Percentiles rank a stretch among this genome's conserved stretches.
Conservation (phyloP, 768 basidiomycete species). For the Pholiota conissans region DNA sequence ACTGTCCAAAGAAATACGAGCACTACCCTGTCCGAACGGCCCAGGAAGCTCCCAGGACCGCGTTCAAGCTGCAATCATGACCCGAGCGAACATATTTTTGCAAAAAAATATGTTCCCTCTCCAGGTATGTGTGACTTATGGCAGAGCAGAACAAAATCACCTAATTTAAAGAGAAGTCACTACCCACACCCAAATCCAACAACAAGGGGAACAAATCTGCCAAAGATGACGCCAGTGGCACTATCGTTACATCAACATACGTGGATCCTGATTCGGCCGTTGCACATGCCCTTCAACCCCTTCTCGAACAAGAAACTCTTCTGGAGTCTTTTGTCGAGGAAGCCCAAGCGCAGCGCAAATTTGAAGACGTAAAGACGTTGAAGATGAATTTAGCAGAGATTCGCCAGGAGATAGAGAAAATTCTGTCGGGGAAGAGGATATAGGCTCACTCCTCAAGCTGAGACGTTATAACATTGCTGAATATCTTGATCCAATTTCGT, state of each 20-base stretch:
- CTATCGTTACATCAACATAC: constrained; percentile 17
- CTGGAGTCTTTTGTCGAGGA: constrained; percentile 90
- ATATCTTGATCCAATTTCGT: background rate
- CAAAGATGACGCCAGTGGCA: constrained; percentile 15
- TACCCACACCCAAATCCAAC: constrained; percentile 45
- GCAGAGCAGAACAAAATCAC: background rate
- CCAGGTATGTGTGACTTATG: constrained; percentile 45
- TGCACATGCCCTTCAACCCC: constrained; percentile 76
- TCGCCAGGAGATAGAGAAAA: constrained; percentile 74
- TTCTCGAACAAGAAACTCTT: constrained; percentile 92
- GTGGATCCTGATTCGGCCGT: constrained; percentile 68
- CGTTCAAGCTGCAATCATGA: constrained; percentile 79
- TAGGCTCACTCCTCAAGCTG: constrained; percentile 6
- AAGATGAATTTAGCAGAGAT: constrained; percentile 83
- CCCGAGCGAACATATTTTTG: constrained; percentile 76
- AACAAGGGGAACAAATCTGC: constrained; percentile 14
- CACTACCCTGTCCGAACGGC: constrained; percentile 61
- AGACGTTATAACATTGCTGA: background rate
- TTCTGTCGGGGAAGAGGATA: constrained; percentile 34
- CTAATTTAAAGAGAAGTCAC: constrained; percentile 29
- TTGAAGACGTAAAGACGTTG: constrained; percentile 90
- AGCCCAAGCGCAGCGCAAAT: constrained; percentile 87
- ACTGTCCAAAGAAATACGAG: constrained; percentile 81
- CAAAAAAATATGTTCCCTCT: constrained; percentile 90
- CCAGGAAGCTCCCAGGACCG: constrained; percentile 77